A percentile compares a stretch with the other conserved stretches of the same genome.
Evolutionary conservation across 2,329 filamentous ascomycete species (phyloP).

Genomic region (Aphanoascus verrucosus): DNA sequence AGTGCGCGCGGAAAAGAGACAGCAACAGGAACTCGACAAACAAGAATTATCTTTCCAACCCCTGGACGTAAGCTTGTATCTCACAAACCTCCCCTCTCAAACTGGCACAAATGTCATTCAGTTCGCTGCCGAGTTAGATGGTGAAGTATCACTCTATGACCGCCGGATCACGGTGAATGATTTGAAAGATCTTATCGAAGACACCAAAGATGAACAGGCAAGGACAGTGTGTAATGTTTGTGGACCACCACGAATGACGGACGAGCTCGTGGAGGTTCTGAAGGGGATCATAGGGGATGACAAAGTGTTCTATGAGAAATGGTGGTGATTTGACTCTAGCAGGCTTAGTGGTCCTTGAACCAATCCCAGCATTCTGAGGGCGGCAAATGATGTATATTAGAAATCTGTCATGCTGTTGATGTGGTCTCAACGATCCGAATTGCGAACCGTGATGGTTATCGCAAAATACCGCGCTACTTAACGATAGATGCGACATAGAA

Average conservation of each 20-base stretch:
- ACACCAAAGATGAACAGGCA: constrained; percentile 25
- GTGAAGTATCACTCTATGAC: constrained; percentile 22
- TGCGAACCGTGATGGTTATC: too few relatives aligned
- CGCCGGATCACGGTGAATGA: constrained; percentile 31
- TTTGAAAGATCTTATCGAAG: constrained; percentile 25
- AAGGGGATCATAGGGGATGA: constrained; percentile 28
- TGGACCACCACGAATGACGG: constrained; percentile 58
- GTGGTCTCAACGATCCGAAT: too few relatives aligned
- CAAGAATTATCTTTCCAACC: not conserved
- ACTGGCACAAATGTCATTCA: not conserved
- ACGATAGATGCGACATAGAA: too few relatives aligned
- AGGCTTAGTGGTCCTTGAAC: too few relatives aligned
- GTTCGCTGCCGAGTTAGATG: not conserved
- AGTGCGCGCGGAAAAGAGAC: constrained; percentile 21
- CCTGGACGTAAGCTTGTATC: constrained; percentile 23
- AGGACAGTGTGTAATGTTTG: constrained; percentile 54
- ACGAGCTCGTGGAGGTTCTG: constrained; percentile 46
- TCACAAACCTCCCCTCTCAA: constrained; percentile 13
- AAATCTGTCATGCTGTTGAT: too few relatives aligned
- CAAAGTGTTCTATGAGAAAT: constrained; percentile 36
- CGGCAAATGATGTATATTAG: too few relatives aligned
- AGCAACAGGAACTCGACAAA: constrained; percentile 1
- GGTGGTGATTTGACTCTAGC: constrained; percentile 14
- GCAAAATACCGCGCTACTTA: too few relatives aligned
- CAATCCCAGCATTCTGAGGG: not conserved